A percentile compares a stretch with the other conserved stretches of the same genome.
These are phyloP conservation scores for Botrytis aclada DNA, from an alignment of 2,329 filamentous ascomycete genomes.

Conservation along the genomic window DNA sequence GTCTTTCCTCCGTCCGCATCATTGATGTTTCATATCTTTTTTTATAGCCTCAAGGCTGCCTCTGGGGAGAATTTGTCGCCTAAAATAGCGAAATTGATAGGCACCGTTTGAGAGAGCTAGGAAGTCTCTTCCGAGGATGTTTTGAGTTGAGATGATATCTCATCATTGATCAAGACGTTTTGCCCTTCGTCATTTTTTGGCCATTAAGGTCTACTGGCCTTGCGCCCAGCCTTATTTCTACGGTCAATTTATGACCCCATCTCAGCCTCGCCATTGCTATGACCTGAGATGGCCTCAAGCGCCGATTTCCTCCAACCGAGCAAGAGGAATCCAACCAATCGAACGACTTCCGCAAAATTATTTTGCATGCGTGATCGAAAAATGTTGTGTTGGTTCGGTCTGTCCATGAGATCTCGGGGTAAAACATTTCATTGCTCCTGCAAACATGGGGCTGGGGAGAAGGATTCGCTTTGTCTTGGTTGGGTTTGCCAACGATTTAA, in stretches of 20 bases:
- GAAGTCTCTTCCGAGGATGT: background rate
- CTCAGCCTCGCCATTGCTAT: constrained; percentile 2
- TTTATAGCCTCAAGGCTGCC: too few species aligned
- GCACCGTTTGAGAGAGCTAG: background rate
- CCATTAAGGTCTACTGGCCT: background rate
- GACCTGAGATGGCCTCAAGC: constrained; percentile 2
- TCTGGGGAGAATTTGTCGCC: background rate
- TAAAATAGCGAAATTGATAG: background rate
- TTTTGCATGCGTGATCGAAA: background rate
- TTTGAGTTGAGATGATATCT: background rate
- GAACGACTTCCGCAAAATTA: too few species aligned
- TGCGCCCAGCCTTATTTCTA: background rate
- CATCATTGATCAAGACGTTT: background rate
- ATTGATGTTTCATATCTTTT: background rate
- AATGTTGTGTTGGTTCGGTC: background rate
- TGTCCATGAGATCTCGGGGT: background rate
- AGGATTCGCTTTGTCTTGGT: constrained; percentile 3
- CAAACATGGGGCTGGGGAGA: background rate
- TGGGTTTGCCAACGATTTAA: background rate
- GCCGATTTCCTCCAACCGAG: background rate
- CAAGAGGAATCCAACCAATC: background rate
- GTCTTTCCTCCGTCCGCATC: background rate
- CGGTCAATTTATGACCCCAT: background rate
- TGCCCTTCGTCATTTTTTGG: background rate
- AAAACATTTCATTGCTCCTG: background rate